These are phyloP conservation scores for Microsporum audouinii DNA, from an alignment of 2,329 filamentous ascomycete species.

Conservation along the genomic window DNA sequence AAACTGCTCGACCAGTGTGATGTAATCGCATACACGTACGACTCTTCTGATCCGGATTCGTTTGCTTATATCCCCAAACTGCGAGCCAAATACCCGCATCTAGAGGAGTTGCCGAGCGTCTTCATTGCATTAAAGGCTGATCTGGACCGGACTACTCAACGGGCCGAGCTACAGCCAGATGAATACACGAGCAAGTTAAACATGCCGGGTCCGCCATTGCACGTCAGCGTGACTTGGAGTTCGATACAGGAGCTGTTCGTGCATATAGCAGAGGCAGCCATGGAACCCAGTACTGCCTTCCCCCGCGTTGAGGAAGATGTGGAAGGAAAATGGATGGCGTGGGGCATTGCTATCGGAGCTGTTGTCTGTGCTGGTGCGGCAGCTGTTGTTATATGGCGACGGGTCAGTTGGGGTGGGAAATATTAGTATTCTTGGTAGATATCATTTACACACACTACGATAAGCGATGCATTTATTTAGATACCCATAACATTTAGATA, in stretches of 20 bases:
- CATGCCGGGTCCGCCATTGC: slow-evolving; percentile 73
- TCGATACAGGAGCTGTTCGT: slow-evolving; percentile 93
- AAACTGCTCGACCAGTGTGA: slow-evolving; percentile 82
- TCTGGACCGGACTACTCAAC: slow-evolving; percentile 90
- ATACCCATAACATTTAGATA: slow-evolving; percentile 3
- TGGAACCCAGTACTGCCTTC: slow-evolving; percentile 76
- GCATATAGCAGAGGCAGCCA: slow-evolving; percentile 77
- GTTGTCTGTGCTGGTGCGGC: slow-evolving; percentile 48
- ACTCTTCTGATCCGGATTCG: slow-evolving; percentile 91
- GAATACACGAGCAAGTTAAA: slow-evolving; percentile 74
- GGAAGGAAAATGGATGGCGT: slow-evolving; percentile 64
- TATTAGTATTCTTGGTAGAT: slow-evolving; percentile 8
- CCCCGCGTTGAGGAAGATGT: slow-evolving; percentile 77
- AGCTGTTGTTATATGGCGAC: slow-evolving; percentile 50
- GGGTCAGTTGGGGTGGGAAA: slow-evolving; percentile 29
- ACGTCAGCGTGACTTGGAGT: slow-evolving; percentile 89
- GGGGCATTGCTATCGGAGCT: slow-evolving; percentile 77
- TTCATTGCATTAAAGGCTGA: slow-evolving; percentile 94
- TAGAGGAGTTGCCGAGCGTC: slow-evolving; percentile 80
- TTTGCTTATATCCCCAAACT: slow-evolving; percentile 84
- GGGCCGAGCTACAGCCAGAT: slow-evolving; percentile 81
- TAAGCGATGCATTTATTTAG: slow-evolving; percentile 4
- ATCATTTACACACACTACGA: slow-evolving; percentile 2
- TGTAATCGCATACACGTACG: slow-evolving; percentile 87
- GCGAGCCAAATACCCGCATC: slow-evolving; percentile 64